A percentile compares a stretch with the other conserved stretches of the same genome.
Conservation (phyloP, 225 moss, liverwort and hornwort species). For the Neckera pumila region DNA sequence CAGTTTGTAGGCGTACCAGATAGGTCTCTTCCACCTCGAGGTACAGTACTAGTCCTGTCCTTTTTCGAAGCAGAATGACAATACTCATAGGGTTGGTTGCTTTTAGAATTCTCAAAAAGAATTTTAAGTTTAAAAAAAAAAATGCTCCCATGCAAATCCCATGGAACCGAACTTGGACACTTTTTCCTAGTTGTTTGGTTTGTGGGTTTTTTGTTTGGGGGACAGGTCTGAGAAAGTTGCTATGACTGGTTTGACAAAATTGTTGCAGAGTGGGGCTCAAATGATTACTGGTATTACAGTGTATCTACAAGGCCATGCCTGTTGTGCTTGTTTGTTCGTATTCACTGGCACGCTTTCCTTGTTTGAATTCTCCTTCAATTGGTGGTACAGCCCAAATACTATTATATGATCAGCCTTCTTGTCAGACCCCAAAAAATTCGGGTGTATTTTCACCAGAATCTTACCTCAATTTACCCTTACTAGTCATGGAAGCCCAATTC, state of each 20-base stretch:
- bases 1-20: no score
- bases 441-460: accelerated
- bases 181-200: no score
- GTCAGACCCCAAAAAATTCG: not conserved
- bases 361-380: not conserved
- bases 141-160: not conserved
- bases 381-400: no score
- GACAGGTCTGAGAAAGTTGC: not conserved
- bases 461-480: not conserved
- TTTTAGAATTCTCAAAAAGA: not conserved
- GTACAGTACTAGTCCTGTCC: not conserved
- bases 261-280: not conserved
- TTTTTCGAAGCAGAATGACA: not conserved
- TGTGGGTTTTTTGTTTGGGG: not conserved
- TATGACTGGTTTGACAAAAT: not conserved
- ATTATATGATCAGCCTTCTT: not conserved
- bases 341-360: not conserved
- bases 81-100: no score
- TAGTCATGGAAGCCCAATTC: not conserved
- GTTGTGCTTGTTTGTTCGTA: not conserved
- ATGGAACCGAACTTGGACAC: not conserved
- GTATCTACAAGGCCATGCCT: not conserved
- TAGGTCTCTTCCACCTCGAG: not conserved
- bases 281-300: not conserved
- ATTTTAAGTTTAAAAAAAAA: no score